Percentiles rank a stretch among this genome's conserved stretches.
These are phyloP conservation scores for Calonectria naviculata DNA, from an alignment of 2,329 filamentous ascomycete species.

Conservation along the genomic window DNA sequence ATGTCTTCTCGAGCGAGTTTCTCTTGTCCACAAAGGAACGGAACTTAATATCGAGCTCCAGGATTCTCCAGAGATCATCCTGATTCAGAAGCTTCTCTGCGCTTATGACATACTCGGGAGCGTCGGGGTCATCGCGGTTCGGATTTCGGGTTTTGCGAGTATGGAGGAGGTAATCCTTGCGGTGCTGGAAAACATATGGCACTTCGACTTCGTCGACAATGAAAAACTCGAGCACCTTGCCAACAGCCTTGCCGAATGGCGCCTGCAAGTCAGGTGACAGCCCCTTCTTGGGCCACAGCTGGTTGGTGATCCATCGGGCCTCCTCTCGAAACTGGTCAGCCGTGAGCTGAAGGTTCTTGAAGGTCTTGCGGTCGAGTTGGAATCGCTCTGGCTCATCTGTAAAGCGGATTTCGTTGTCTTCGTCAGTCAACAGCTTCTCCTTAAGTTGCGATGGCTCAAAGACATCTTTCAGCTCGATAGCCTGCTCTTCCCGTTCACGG, in stretches of 20 bases:
- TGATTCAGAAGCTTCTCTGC: slow-evolving; percentile 93
- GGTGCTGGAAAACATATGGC: slow-evolving; percentile 97
- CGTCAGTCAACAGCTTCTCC: slow-evolving; percentile 95
- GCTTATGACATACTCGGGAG: slow-evolving; percentile 77
- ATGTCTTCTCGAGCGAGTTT: slow-evolving; percentile 83
- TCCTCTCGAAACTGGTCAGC: slow-evolving; percentile 92
- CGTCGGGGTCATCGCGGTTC: slow-evolving; percentile 74
- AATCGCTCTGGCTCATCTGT: slow-evolving; percentile 94
- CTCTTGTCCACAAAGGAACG: slow-evolving; percentile 93
- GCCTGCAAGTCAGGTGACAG: slow-evolving; percentile 77
- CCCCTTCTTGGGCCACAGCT: slow-evolving; percentile 89
- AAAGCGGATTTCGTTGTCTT: slow-evolving; percentile 90
- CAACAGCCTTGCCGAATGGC: slow-evolving; percentile 88
- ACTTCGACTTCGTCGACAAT: slow-evolving; percentile 95
- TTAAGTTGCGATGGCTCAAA: slow-evolving; percentile 96
- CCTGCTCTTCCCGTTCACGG: slow-evolving; percentile 81
- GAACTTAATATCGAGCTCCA: slow-evolving; percentile 96
- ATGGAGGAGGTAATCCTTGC: slow-evolving; percentile 97
- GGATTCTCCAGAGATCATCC: slow-evolving; percentile 93
- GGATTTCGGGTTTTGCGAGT: slow-evolving; percentile 76
- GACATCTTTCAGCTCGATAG: slow-evolving; percentile 94
- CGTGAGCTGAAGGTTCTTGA: slow-evolving; percentile 83
- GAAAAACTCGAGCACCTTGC: slow-evolving; percentile 94
- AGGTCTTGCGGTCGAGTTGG: slow-evolving; percentile 89
- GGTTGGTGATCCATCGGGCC: slow-evolving; percentile 88